Conservation (phyloP, 2,329 filamentous ascomycete species). For the Colletotrichum melonis region DNA sequence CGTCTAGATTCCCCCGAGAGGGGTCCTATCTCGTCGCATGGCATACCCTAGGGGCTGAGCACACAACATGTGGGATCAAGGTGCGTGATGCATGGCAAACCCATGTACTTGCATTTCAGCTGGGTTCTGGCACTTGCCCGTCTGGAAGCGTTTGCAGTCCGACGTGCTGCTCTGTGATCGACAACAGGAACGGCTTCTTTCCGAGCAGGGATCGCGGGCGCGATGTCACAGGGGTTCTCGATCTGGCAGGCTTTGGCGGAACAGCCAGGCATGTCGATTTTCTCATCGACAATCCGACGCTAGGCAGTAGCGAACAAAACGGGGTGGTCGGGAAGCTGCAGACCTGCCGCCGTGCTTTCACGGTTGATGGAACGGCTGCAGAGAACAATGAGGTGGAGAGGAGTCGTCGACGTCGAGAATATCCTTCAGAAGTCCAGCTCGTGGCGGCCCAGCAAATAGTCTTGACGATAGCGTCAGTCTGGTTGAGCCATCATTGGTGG, state of each 20-base stretch:
- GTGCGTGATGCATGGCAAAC: neutral
- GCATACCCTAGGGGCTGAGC: neutral
- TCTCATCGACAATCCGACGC: neutral
- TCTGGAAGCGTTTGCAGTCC: neutral
- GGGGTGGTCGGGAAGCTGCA: neutral
- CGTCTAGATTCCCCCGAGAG: neutral
- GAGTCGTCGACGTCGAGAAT: neutral
- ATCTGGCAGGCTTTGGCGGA: neutral
- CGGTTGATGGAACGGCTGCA: neutral
- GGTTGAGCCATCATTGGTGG: constrained; percentile 15
- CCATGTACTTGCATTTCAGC: constrained; percentile 8
- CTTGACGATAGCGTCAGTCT: constrained; percentile 10
- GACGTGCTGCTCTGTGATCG: neutral
- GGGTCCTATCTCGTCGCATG: neutral
- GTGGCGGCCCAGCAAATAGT: constrained; percentile 23
- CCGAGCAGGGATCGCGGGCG: neutral
- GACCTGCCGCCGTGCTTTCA: too few relatives aligned
- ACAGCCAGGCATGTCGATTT: neutral
- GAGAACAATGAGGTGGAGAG: neutral
- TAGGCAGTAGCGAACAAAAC: neutral
- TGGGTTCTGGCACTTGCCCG: neutral
- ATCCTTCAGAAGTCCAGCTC: neutral
- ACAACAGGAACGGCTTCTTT: neutral
- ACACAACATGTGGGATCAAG: neutral
- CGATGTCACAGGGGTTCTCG: neutral